Percentiles rank a stretch among this genome's conserved stretches.
These are phyloP conservation scores for Colletotrichum echinochloae DNA, from an alignment of 2,329 filamentous ascomycete species.

Conservation along the genomic window DNA sequence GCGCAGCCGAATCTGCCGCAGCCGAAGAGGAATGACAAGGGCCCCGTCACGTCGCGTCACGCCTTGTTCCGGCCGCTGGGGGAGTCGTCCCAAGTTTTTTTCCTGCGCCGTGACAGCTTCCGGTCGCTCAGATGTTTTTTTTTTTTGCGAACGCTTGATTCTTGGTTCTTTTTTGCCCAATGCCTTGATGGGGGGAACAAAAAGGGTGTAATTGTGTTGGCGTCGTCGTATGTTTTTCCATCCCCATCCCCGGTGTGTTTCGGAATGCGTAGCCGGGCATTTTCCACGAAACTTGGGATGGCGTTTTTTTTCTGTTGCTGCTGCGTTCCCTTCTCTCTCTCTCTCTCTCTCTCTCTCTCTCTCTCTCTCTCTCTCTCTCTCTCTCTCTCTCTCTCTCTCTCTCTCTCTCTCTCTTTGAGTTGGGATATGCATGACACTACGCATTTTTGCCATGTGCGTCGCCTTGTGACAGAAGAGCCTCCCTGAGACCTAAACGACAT, in stretches of 20 bases:
- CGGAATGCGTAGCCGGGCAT: constrained; percentile 11
- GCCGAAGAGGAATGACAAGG: constrained; percentile 22
- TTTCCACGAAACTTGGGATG: constrained; percentile 1
- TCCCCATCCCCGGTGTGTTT: not conserved
- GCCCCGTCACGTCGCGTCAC: constrained; percentile 23
- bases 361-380: too few species aligned
- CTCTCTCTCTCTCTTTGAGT: too few species aligned
- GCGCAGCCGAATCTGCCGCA: not conserved
- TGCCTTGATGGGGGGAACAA: too few species aligned
- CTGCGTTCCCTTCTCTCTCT: too few species aligned
- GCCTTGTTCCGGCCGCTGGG: not conserved
- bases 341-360: too few species aligned
- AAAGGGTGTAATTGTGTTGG: too few species aligned
- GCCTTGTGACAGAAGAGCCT: constrained; percentile 29
- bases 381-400: too few species aligned
- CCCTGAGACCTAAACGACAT: constrained; percentile 29
- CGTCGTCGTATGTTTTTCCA: constrained; percentile 9
- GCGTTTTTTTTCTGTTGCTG: not conserved
- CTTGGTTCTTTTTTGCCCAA: too few species aligned
- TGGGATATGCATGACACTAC: constrained; percentile 16
- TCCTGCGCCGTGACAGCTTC: constrained; percentile 22
- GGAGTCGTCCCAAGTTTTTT: constrained; percentile 36
- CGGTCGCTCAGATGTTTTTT: constrained; percentile 30
- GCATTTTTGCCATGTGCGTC: constrained; percentile 37
- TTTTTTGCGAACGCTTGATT: constrained; percentile 21